Conservation (phyloP, 1,139 yeast genomes). For the Pichia sp. region DNA sequence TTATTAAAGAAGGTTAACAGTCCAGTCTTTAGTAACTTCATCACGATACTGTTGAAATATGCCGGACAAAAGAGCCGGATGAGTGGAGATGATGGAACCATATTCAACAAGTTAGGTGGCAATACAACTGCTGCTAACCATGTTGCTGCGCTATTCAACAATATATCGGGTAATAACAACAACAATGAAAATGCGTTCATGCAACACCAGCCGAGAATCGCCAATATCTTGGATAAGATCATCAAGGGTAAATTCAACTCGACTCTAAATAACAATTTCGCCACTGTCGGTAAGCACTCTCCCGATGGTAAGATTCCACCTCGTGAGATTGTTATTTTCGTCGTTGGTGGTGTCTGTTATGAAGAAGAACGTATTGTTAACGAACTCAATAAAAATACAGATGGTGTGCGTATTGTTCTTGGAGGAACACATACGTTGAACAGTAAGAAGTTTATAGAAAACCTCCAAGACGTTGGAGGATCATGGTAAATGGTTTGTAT, state of each 20-base stretch:
- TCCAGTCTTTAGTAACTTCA: conserved; percentile 35
- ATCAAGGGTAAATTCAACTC: conserved; percentile 47
- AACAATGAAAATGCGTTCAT: conserved; percentile 43
- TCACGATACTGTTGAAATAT: conserved; percentile 36
- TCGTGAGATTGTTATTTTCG: conserved; percentile 76
- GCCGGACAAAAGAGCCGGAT: conserved; percentile 43
- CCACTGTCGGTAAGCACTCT: conserved; percentile 2
- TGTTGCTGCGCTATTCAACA: conserved; percentile 30
- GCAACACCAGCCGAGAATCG: conserved; percentile 77
- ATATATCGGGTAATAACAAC: conserved; percentile 21
- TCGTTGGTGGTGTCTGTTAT: conserved; percentile 89
- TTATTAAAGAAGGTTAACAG: conserved; percentile 39
- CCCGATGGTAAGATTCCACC: conserved; percentile 38
- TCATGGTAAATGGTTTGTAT: conserved; percentile 2
- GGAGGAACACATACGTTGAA: conserved; percentile 79
- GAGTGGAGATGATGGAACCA: conserved; percentile 37
- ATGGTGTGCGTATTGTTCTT: conserved; percentile 55
- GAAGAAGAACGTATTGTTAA: conserved; percentile 87
- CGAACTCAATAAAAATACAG: conserved; percentile 54
- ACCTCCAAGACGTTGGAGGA: conserved; percentile 22
- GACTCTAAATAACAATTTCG: conserved; percentile 3
- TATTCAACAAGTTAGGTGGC: conserved; percentile 28
- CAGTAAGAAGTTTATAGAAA: conserved; percentile 53
- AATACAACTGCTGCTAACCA: conserved; percentile 22
- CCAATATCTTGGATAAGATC: conserved; percentile 47